Evolutionary conservation across 2,329 filamentous ascomycete genomes (phyloP).

Genomic region (Colletotrichum sp.): DNA sequence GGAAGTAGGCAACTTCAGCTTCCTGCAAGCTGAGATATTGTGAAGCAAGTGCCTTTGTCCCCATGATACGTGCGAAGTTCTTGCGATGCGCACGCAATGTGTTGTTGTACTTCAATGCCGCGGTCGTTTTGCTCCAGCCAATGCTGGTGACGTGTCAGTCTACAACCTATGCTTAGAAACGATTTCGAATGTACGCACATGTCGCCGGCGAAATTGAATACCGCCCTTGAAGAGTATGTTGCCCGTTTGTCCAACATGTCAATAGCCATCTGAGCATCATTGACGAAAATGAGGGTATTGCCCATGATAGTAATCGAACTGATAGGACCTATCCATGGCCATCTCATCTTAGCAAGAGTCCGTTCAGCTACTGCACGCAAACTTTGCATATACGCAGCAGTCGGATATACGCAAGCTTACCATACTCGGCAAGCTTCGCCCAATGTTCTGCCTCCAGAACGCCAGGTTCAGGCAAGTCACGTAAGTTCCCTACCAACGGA

Average conservation of each 20-base stretch:
- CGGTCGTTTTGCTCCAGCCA: not conserved
- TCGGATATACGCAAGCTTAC: not conserved
- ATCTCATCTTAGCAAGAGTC: not conserved
- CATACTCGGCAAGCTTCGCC: slow-evolving; percentile 38
- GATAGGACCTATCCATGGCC: slow-evolving; percentile 19
- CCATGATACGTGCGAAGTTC: slow-evolving; percentile 47
- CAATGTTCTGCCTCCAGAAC: slow-evolving; percentile 36
- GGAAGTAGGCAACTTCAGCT: slow-evolving; percentile 37
- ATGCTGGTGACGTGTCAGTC: not conserved
- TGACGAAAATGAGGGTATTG: slow-evolving; percentile 45
- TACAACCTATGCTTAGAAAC: not conserved
- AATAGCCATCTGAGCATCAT: slow-evolving; percentile 36
- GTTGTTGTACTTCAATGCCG: not conserved
- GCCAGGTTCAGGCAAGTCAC: slow-evolving; percentile 43
- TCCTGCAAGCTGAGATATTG: slow-evolving; percentile 46
- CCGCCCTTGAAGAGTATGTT: slow-evolving; percentile 36
- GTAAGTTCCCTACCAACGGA: slow-evolving; percentile 51
- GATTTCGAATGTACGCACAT: slow-evolving; percentile 33
- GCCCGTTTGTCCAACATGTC: slow-evolving; percentile 43
- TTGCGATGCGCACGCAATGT: slow-evolving; percentile 36
- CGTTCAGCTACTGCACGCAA: not conserved
- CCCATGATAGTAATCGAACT: slow-evolving; percentile 42
- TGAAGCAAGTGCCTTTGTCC: slow-evolving; percentile 40
- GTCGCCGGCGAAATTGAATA: slow-evolving; percentile 34
- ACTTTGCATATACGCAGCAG: not conserved